Conservation (phyloP, 2,329 filamentous ascomycete species). For the Emergomyces pasteurianus region DNA sequence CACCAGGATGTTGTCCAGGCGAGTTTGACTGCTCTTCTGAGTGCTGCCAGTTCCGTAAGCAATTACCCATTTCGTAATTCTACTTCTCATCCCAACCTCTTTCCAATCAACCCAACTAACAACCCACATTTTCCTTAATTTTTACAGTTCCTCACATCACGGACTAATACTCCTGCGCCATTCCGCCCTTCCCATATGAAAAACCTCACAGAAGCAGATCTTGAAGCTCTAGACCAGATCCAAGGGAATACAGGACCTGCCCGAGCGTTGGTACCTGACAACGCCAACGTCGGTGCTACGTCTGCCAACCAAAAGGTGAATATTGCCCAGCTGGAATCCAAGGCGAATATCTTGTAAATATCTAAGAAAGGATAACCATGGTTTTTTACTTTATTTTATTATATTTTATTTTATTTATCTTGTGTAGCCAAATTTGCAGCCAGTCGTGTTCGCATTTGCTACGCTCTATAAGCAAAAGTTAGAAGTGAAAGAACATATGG, state of each 20-base stretch:
- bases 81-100: not conserved
- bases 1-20: slow-evolving; percentile 88
- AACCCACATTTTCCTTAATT: not conserved
- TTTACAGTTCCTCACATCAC: slow-evolving; percentile 57
- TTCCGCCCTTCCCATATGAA: slow-evolving; percentile 48
- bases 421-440: too few relatives aligned
- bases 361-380: not conserved
- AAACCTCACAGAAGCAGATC: slow-evolving; percentile 34
- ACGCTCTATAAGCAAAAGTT: too few relatives aligned
- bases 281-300: slow-evolving; percentile 6
- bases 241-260: slow-evolving; percentile 10
- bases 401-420: too few relatives aligned
- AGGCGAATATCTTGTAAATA: slow-evolving; percentile 8
- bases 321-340: slow-evolving; percentile 9
- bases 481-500: too few relatives aligned
- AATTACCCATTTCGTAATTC: not conserved
- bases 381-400: not conserved
- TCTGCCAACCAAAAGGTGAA: slow-evolving; percentile 11
- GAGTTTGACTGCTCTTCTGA: slow-evolving; percentile 72
- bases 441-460: too few relatives aligned
- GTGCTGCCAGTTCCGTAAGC: slow-evolving; percentile 75
- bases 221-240: slow-evolving; percentile 33
- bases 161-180: slow-evolving; percentile 54
- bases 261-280: slow-evolving; percentile 4
- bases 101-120: not conserved